Conservation (phyloP, 495 filamentous ascomycete genomes). For the Penicillium angulare region DNA sequence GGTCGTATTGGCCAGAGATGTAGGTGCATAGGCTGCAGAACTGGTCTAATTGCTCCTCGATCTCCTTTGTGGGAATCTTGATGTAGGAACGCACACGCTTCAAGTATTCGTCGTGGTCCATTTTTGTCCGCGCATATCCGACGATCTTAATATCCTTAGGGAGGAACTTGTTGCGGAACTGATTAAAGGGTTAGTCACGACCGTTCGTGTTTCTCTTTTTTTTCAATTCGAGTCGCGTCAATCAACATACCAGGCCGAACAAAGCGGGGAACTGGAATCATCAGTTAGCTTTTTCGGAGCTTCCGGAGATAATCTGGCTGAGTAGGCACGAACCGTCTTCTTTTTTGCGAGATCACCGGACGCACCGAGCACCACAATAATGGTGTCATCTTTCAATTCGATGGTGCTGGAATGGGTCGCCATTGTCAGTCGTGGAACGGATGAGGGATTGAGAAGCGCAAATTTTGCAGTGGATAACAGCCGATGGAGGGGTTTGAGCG, state of each 20-base stretch:
- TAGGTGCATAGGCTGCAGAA: constrained; percentile 90
- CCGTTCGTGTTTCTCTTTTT: not conserved
- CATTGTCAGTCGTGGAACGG: constrained; percentile 28
- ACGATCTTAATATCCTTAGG: constrained; percentile 97
- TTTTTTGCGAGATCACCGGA: constrained; percentile 99
- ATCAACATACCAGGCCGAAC: constrained; percentile 95
- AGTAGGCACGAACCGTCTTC: constrained; percentile 83
- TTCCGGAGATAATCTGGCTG: too few relatives aligned
- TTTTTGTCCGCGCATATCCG: constrained; percentile 98
- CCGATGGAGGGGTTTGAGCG: constrained; percentile 18
- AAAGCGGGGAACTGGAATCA: constrained; percentile 86
- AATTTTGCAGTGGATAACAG: constrained; percentile 16
- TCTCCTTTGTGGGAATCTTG: constrained; percentile 97
- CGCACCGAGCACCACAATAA: constrained; percentile 95
- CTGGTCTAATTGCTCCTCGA: constrained; percentile 88
- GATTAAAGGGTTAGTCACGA: constrained; percentile 22
- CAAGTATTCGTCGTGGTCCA: constrained; percentile 95
- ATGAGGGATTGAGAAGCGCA: constrained; percentile 5
- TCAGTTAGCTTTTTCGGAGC: constrained; percentile 31
- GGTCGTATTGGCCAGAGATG: constrained; percentile 94
- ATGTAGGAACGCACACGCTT: constrained; percentile 95
- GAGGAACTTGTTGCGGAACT: constrained; percentile 98
- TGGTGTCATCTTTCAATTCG: constrained; percentile 97
- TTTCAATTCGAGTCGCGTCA: too few relatives aligned
- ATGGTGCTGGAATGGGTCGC: constrained; percentile 55